phyloP scores from a whole-genome alignment of 768 basidiomycete species.

The Pleurotus ostreatus region DNA sequence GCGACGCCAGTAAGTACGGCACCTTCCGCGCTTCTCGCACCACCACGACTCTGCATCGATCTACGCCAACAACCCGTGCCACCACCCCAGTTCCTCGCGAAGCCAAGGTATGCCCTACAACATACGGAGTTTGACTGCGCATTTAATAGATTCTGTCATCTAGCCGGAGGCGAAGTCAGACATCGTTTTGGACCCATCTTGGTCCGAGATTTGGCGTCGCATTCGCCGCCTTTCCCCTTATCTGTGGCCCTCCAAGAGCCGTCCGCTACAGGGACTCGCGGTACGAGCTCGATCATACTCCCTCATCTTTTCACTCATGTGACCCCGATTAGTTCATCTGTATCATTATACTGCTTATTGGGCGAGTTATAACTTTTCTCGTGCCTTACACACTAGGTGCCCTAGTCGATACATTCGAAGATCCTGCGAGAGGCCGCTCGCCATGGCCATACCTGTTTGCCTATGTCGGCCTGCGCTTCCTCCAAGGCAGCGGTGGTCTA shows the following conservation, averaged over 20 bases:
- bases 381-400: constrained; percentile 69
- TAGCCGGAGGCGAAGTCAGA: constrained; percentile 45
- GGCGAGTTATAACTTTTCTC: constrained; percentile 71
- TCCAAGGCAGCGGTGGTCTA: constrained; percentile 76
- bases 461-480: constrained; percentile 68
- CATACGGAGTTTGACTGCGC: neutral
- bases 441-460: constrained; percentile 68
- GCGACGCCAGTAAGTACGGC: constrained; percentile 63
- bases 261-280: constrained; percentile 65
- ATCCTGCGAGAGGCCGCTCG: constrained; percentile 32
- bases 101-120: constrained; percentile 27
- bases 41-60: constrained; percentile 46
- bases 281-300: constrained; percentile 30
- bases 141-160: constrained; percentile 9
- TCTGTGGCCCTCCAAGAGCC: constrained; percentile 76
- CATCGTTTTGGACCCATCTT: constrained; percentile 59
- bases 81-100: constrained; percentile 43
- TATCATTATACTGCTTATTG: constrained; percentile 63
- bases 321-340: constrained; percentile 49
- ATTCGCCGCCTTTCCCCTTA: constrained; percentile 68
- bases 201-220: constrained; percentile 64
- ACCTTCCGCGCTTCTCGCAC: constrained; percentile 59
- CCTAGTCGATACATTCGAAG: constrained; percentile 56
- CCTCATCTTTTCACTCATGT: neutral
- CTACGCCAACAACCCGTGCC: constrained; percentile 51